These are phyloP conservation scores for Albatrellus ellisii DNA, from an alignment of 768 basidiomycete species.

Conservation along the genomic window DNA sequence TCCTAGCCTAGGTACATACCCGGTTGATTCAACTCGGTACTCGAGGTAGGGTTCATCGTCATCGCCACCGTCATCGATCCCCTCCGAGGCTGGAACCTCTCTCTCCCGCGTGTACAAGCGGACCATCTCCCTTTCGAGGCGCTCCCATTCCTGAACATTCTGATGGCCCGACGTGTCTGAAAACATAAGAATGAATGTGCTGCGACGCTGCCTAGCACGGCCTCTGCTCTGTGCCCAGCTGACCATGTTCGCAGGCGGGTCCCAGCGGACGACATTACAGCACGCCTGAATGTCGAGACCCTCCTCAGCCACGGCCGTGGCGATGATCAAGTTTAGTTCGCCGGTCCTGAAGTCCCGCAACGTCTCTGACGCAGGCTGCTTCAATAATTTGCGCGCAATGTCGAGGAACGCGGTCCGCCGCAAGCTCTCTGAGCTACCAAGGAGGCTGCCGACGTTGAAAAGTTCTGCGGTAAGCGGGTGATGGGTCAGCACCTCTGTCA, in stretches of 20 bases:
- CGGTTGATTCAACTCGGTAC: constrained; percentile 45
- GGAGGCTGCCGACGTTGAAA: constrained; percentile 47
- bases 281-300: constrained; percentile 78
- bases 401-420: constrained; percentile 53
- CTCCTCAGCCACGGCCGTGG: constrained; percentile 77
- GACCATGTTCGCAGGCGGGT: constrained; percentile 61
- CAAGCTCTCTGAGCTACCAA: constrained; percentile 49
- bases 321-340: constrained; percentile 57
- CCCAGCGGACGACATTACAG: constrained; percentile 74
- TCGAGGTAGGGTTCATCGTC: constrained; percentile 29
- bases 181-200: constrained; percentile 68
- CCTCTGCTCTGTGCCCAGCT: constrained; percentile 81
- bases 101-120: constrained; percentile 37
- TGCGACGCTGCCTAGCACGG: constrained; percentile 51
- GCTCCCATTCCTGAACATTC: constrained; percentile 40
- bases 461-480: constrained; percentile 40
- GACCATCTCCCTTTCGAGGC: constrained; percentile 47
- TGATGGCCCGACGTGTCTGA: constrained; percentile 28
- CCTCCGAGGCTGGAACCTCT: constrained; percentile 13
- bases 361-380: constrained; percentile 38
- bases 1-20: constrained; percentile 29
- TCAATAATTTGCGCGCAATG: constrained; percentile 45
- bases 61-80: constrained; percentile 20
- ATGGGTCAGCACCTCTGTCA: constrained; percentile 44
- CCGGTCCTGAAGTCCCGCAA: constrained; percentile 55